phyloP scores from a whole-genome alignment of 1,139 yeast genomes.

The Suhomyces anneliseae region DNA sequence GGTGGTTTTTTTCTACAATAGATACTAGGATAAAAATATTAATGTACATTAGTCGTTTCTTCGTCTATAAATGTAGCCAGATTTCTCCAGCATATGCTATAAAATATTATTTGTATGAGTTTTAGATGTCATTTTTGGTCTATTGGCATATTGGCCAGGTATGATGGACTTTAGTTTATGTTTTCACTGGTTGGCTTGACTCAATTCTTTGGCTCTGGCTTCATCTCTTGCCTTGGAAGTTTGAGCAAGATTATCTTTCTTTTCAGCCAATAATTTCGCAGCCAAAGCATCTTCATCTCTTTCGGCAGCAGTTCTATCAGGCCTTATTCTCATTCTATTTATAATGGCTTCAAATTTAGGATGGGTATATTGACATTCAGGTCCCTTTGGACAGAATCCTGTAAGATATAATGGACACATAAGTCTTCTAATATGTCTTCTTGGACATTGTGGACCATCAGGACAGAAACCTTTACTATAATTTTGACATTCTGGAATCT shows the following conservation, averaged over 20 bases:
- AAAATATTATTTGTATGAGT: background rate
- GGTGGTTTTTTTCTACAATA: background rate
- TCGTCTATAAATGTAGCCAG: background rate
- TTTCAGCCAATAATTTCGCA: conserved; percentile 9
- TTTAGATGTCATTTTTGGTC: background rate
- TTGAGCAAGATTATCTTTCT: conserved; percentile 9
- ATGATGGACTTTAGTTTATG: background rate
- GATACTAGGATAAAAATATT: background rate
- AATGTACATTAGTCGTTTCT: conserved; percentile 7
- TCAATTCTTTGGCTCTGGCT: background rate
- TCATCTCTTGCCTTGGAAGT: conserved; percentile 2
- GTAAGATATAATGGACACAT: conserved; percentile 83
- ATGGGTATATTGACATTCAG: conserved; percentile 58
- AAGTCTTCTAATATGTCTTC: conserved; percentile 75
- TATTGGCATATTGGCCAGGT: background rate
- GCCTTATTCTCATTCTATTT: conserved; percentile 50
- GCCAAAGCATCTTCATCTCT: conserved; percentile 10
- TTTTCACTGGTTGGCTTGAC: too few relatives aligned
- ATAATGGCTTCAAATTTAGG: conserved; percentile 53
- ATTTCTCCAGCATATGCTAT: background rate
- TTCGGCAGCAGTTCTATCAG: conserved; percentile 31
- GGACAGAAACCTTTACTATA: conserved; percentile 91
- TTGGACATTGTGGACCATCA: conserved; percentile 83
- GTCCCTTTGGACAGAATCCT: conserved; percentile 89
- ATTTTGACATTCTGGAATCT: conserved; percentile 82